phyloP scores from a whole-genome alignment of 108 stramenopile species.

The Cyclotella sp. region DNA sequence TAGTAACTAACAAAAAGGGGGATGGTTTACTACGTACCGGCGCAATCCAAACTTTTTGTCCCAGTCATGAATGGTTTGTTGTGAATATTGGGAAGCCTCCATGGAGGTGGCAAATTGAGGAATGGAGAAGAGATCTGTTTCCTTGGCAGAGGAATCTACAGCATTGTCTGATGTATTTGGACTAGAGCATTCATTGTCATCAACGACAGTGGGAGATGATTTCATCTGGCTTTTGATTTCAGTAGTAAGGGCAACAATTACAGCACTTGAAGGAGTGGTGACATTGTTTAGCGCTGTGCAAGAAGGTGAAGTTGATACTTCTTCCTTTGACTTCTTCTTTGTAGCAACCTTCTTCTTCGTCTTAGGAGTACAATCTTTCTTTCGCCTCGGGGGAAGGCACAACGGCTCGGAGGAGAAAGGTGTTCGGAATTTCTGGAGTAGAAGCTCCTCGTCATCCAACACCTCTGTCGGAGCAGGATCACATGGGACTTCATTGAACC shows the following conservation, averaged over 20 bases:
- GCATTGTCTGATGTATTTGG: neutral
- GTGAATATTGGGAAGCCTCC: conserved; percentile 66
- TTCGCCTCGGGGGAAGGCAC: conserved; percentile 12
- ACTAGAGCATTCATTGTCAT: neutral
- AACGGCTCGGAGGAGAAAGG: conserved; percentile 12
- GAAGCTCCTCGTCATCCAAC: neutral
- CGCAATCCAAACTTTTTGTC: conserved; percentile 83
- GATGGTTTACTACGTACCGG: conserved; percentile 1
- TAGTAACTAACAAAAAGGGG: too few species aligned
- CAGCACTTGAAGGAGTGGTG: conserved; percentile 15
- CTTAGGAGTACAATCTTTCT: neutral
- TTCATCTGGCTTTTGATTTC: neutral
- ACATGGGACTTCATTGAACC: neutral
- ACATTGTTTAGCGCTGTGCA: neutral
- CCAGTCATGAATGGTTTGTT: conserved; percentile 85
- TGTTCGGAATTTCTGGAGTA: neutral
- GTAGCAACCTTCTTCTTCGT: conserved; percentile 5
- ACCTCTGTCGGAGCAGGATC: neutral
- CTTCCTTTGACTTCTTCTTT: neutral
- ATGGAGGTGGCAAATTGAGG: conserved; percentile 50
- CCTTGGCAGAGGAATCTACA: neutral
- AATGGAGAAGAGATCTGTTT: neutral
- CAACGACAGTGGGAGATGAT: neutral
- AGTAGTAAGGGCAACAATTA: neutral
- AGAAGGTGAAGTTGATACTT: neutral